Evolutionary conservation across 495 filamentous ascomycete species (phyloP).

Genomic region (Diplogelasinospora grovesii): DNA sequence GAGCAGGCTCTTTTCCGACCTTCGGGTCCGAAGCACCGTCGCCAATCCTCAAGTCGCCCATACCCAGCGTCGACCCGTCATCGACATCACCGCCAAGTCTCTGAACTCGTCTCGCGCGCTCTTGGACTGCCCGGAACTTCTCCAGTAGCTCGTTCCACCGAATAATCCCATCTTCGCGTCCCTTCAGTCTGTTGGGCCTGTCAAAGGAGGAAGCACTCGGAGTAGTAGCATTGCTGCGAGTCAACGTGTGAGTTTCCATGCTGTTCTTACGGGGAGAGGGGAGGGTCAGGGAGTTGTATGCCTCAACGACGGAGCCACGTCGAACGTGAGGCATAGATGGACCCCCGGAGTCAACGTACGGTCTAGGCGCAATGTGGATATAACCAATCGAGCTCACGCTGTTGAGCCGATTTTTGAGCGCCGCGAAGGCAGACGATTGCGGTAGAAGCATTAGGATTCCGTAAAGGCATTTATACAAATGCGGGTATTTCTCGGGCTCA

Average conservation of each 20-base stretch:
- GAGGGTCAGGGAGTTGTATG: conserved; percentile 27
- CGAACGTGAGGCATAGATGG: conserved; percentile 24
- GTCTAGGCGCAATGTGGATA: conserved; percentile 73
- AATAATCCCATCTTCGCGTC: conserved; percentile 75
- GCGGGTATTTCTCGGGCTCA: conserved; percentile 94
- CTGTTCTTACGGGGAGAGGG: conserved; percentile 19
- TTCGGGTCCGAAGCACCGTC: conserved; percentile 33
- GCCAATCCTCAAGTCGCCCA: conserved; percentile 35
- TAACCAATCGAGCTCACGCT: conserved; percentile 96
- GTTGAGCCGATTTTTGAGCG: conserved; percentile 93
- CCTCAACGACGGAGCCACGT: conserved; percentile 35
- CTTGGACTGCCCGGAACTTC: conserved; percentile 87
- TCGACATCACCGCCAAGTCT: conserved; percentile 33
- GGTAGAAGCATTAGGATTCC: conserved; percentile 96
- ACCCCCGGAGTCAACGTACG: conserved; percentile 52
- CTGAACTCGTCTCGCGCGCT: conserved; percentile 54
- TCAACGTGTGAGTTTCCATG: conserved; percentile 14
- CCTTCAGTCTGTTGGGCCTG: conserved; percentile 74
- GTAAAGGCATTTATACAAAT: conserved; percentile 97
- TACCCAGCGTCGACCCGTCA: conserved; percentile 28
- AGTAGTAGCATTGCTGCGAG: conserved; percentile 39
- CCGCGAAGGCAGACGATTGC: conserved; percentile 93
- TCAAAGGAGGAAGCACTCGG: conserved; percentile 56
- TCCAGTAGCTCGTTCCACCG: conserved; percentile 94
- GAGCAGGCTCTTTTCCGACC: conserved; percentile 13